Evolutionary conservation across 1,284 basidiomycete species (phyloP).

Genomic region (Ustilago lituana): DNA sequence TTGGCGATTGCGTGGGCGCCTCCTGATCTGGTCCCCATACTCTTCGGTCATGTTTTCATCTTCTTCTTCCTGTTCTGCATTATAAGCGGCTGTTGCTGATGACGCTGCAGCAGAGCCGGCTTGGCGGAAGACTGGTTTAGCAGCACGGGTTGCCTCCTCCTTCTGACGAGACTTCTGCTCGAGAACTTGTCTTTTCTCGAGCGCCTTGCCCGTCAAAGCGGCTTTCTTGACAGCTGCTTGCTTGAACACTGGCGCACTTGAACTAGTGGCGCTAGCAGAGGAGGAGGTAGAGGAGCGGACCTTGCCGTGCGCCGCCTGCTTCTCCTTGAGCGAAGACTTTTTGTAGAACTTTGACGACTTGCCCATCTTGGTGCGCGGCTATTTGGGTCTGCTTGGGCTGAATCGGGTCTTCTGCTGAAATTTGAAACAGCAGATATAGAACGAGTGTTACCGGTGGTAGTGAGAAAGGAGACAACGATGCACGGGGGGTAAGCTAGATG

Average conservation of each 20-base stretch:
- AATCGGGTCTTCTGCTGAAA: no score
- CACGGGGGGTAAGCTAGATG: not conserved
- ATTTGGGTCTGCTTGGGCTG: no score
- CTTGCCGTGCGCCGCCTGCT: conserved; percentile 39
- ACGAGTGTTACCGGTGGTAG: no score
- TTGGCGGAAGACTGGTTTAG: conserved; percentile 44
- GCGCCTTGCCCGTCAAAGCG: conserved; percentile 29
- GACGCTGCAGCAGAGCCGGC: conserved; percentile 10
- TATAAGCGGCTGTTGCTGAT: not conserved
- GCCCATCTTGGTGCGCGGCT: conserved; percentile 49
- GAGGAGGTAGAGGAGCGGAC: conserved; percentile 24
- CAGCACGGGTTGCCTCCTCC: conserved; percentile 35
- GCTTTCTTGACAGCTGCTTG: conserved; percentile 26
- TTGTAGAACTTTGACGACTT: conserved; percentile 53
- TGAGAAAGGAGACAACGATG: no score
- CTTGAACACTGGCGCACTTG: conserved; percentile 20
- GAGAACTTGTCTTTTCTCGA: conserved; percentile 28
- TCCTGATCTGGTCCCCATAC: conserved; percentile 33
- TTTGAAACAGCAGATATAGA: no score
- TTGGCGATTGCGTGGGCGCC: conserved; percentile 37
- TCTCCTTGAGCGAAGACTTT: conserved; percentile 50
- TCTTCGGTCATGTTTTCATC: conserved; percentile 21
- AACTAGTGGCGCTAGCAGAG: conserved; percentile 4
- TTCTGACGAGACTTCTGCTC: conserved; percentile 39
- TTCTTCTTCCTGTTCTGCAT: conserved; percentile 12